These are phyloP conservation scores for Bretschneidera sinensis DNA, from an alignment of 345 rosid genomes.

Conservation along the genomic window DNA sequence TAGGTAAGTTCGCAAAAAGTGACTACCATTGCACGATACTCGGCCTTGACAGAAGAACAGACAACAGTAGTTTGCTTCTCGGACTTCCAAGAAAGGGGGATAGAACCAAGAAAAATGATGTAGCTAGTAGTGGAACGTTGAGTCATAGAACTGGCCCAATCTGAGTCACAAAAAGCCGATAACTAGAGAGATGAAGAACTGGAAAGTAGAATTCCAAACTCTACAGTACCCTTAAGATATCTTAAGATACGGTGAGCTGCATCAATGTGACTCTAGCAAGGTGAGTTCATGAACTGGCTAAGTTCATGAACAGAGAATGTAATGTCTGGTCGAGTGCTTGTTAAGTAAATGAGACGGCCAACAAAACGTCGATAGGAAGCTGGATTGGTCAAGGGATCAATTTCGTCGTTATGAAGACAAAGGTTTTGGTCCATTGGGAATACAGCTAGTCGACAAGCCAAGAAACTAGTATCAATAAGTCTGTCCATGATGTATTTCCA, in stretches of 20 bases:
- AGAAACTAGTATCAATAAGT: background rate
- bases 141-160: background rate
- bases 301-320: background rate
- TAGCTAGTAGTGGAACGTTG: background rate
- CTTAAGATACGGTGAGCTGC: background rate
- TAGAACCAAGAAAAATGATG: background rate
- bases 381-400: background rate
- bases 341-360: background rate
- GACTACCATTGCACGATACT: background rate
- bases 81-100: constrained; percentile 1
- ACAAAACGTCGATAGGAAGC: background rate
- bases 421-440: background rate
- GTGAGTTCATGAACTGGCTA: background rate
- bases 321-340: background rate
- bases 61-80: background rate
- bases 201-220: background rate
- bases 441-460: background rate
- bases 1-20: background rate
- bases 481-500: background rate
- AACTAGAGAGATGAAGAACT: background rate
- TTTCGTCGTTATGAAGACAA: background rate
- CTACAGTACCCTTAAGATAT: background rate
- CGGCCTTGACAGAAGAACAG: background rate
- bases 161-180: background rate
- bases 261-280: background rate